Base-by-base conservation (phyloP, 1,139 yeast genomes). In the Blastobotrys indianensis region DNA sequence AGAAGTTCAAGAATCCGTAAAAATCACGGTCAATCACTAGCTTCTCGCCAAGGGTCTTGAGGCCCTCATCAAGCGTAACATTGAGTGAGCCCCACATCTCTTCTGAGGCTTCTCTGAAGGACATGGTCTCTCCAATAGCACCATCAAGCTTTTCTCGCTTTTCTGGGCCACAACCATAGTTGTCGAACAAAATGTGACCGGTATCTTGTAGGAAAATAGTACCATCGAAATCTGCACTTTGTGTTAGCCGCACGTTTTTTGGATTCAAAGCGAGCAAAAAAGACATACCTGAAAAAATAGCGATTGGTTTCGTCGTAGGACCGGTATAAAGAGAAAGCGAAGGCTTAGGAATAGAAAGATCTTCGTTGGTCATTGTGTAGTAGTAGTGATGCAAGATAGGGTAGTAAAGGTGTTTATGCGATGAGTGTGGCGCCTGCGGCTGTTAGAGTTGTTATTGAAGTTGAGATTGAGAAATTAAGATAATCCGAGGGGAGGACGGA, bases 11-110 rank as follows among this genome's bases (percentile, higher is more conserved):
- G 59, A 79, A 80, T 31, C 68, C 65, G 56, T 69, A 67, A 61
- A 80, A 80, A 36, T 82, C 85, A 1, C 78, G 75, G 60, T 80
- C 86, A 57, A 80, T 73, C 50, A 73, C 71, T 49, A 80, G 70
- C 56, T 76, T 63, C 49, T 74, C 63, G 59, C 74, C 67, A 59
- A 80, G 69, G 54, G 70, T 69, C 40, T 74, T 76, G 52, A 79
- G 69, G 53, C 84, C 82, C 49, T 77, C 79, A 9, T 75, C 75
- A 52, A 71, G 59, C 20, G 72, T 61, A 32, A 70, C 72, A 49
- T 68, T 52, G 30, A 70, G 57, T 20, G 73, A 66, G 31, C 72
- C 72, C 73, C 74, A 70, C 67, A 70, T 66, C 53, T 61, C 64
- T 47, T 70, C 73, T 16, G 72, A 66, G 34, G 72, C 74, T 35